Percentiles rank a stretch among this genome's conserved stretches.
Evolutionary conservation across 768 basidiomycete species (phyloP).

Genomic region (Pleurotus eryngii): DNA sequence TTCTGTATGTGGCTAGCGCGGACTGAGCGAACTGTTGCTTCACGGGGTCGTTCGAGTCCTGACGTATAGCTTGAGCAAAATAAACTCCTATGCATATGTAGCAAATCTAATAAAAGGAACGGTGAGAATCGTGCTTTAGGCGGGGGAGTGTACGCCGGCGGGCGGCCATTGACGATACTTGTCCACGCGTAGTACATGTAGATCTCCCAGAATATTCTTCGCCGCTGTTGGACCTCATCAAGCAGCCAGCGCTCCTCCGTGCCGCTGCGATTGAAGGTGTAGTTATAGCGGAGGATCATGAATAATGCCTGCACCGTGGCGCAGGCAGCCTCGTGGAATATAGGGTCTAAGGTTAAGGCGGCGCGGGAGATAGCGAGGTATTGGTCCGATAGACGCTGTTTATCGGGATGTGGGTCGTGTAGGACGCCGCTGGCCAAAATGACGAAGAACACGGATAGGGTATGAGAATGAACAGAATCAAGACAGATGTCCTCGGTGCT

Average conservation of each 20-base stretch:
- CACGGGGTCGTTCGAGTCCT: slow-evolving; percentile 38
- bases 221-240: slow-evolving; percentile 44
- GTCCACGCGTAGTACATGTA: slow-evolving; percentile 49
- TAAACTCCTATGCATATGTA: slow-evolving; percentile 50
- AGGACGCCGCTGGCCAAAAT: slow-evolving; percentile 44
- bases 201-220: slow-evolving; percentile 52
- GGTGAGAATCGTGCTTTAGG: not conserved
- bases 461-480: slow-evolving; percentile 39
- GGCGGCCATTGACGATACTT: slow-evolving; percentile 50
- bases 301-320: slow-evolving; percentile 48
- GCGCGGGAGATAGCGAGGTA: slow-evolving; percentile 49
- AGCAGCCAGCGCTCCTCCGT: slow-evolving; percentile 49
- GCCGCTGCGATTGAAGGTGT: slow-evolving; percentile 36
- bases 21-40: slow-evolving; percentile 43
- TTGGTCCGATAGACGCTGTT: slow-evolving; percentile 29
- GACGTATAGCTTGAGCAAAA: slow-evolving; percentile 43
- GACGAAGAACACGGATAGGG: slow-evolving; percentile 51
- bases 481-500: slow-evolving; percentile 25
- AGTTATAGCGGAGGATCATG: slow-evolving; percentile 38
- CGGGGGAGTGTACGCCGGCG: slow-evolving; percentile 24
- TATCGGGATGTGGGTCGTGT: slow-evolving; percentile 36
- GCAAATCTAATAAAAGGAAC: slow-evolving; percentile 26
- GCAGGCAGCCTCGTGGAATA: slow-evolving; percentile 40
- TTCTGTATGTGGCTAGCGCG: slow-evolving; percentile 40
- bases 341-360: slow-evolving; percentile 41